Evolutionary conservation across 2,329 filamentous ascomycete genomes (phyloP).

Genomic region (Sporothrix sp.): DNA sequence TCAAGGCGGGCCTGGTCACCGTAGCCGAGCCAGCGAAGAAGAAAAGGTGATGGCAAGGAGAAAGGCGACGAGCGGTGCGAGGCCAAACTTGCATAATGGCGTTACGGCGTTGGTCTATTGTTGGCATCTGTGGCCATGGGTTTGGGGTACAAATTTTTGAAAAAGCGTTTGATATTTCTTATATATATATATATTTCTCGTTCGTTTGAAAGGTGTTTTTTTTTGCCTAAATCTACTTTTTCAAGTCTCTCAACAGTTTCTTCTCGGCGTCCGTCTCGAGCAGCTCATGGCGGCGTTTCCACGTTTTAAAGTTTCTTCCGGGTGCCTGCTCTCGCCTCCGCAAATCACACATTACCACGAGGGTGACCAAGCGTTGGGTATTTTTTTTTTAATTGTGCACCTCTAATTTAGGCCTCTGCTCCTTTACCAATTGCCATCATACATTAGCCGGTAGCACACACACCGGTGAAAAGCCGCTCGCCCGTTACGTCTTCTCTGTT

Average conservation of each 20-base stretch:
- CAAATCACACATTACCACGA: not conserved
- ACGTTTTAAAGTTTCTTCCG: not conserved
- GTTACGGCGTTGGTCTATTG: not conserved
- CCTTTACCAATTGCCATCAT: not conserved
- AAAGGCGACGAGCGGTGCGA: no score
- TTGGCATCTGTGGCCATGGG: not conserved
- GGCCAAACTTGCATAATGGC: no score
- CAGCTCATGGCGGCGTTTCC: not conserved
- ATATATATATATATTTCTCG: not conserved
- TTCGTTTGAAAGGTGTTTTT: not conserved
- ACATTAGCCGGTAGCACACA: conserved; percentile 4
- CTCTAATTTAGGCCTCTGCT: not conserved
- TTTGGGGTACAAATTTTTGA: not conserved
- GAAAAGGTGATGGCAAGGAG: conserved; percentile 25
- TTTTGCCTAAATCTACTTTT: not conserved
- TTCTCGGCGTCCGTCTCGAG: not conserved
- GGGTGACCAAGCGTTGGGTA: no score
- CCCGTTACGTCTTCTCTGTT: not conserved
- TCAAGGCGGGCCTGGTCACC: conserved; percentile 61
- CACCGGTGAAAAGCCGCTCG: not conserved
- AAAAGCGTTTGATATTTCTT: not conserved
- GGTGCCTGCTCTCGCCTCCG: not conserved
- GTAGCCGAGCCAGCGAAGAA: conserved; percentile 45
- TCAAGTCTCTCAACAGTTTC: no score
- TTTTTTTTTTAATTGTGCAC: not conserved